phyloP scores from a whole-genome alignment of 352 stramenopile genomes.

The Phytopythium montanum region DNA sequence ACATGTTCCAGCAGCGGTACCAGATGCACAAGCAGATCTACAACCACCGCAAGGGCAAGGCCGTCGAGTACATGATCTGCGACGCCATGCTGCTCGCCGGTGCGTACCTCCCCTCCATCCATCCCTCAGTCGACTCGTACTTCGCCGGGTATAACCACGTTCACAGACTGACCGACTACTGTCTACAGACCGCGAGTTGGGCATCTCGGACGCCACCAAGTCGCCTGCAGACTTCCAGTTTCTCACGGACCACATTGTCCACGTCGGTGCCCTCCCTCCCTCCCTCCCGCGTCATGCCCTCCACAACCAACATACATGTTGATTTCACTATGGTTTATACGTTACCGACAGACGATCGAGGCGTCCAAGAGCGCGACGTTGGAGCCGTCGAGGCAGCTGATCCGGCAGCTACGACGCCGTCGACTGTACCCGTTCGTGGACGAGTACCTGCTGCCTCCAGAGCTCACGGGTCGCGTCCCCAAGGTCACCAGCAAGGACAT shows the following conservation, averaged over 20 bases:
- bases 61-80: constrained; percentile 89
- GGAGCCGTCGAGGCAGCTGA: constrained; percentile 42
- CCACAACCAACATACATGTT: no score
- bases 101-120: constrained; percentile 9
- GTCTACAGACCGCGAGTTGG: constrained; percentile 53
- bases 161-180: background rate
- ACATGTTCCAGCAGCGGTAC: constrained; percentile 88
- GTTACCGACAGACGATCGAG: constrained; percentile 55
- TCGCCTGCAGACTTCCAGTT: constrained; percentile 69
- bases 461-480: constrained; percentile 50
- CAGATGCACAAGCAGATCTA: constrained; percentile 91
- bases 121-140: no score
- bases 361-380: constrained; percentile 58
- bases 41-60: constrained; percentile 87
- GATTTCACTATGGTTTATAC: background rate
- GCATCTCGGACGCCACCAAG: constrained; percentile 61
- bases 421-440: constrained; percentile 87
- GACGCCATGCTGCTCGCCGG: constrained; percentile 77
- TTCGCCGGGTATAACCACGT: no score
- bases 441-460: constrained; percentile 60
- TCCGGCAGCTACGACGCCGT: constrained; percentile 68
- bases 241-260: constrained; percentile 69
- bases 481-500: constrained; percentile 57
- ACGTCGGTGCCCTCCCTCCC: no score
- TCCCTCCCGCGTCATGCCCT: no score